Evolutionary conservation across 179 eudicot genomes (phyloP).

Genomic region (Silene vulgaris): DNA sequence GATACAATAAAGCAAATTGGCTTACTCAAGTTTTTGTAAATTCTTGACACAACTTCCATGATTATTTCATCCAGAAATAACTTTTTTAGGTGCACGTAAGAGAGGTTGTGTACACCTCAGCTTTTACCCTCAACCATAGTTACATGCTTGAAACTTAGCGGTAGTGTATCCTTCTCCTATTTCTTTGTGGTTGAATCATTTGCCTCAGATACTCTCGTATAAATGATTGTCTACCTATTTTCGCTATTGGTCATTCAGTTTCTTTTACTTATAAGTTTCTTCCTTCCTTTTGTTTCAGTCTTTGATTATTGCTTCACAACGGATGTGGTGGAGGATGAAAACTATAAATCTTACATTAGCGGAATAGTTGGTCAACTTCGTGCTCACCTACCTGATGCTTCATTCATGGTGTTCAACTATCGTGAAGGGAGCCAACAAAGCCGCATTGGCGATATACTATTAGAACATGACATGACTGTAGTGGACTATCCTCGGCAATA

Average conservation of each 20-base stretch:
- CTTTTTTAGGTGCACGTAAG: not conserved
- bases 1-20: not conserved
- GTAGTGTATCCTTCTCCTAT: not conserved
- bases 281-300: conserved; percentile 30
- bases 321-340: conserved; percentile 51
- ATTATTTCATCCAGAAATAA: not conserved
- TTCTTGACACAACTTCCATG: not conserved
- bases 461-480: conserved; percentile 63
- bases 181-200: not conserved
- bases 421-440: conserved; percentile 54
- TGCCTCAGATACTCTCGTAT: not conserved
- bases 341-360: conserved; percentile 49
- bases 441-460: conserved; percentile 42
- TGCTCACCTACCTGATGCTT: conserved; percentile 52
- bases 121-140: not conserved
- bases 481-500: conserved; percentile 68
- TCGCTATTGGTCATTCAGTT: conserved; percentile 5
- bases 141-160: not conserved
- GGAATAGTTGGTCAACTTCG: conserved; percentile 52
- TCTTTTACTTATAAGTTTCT: conserved; percentile 5
- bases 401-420: conserved; percentile 67
- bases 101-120: not conserved
- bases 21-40: not conserved
- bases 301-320: conserved; percentile 78
- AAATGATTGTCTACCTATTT: conserved; percentile 14